Evolutionary conservation across 257 asterid genomes (phyloP).

Genomic region (Linaria vulgaris): DNA sequence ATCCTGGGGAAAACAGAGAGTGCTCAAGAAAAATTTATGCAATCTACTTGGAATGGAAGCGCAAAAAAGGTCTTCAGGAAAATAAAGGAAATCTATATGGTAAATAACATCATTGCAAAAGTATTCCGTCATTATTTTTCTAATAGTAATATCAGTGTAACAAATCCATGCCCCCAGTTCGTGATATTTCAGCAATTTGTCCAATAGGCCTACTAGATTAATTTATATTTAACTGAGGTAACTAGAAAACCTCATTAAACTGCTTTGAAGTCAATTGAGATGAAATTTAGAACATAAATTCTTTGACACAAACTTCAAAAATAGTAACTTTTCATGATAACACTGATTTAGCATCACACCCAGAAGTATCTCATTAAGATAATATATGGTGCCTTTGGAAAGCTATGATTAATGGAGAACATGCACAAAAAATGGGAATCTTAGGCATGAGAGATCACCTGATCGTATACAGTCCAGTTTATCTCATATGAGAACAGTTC

Average conservation of each 20-base stretch:
- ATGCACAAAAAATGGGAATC: constrained; percentile 9
- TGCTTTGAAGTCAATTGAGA: constrained; percentile 2
- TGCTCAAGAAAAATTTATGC: not conserved
- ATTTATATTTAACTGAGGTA: constrained; percentile 1
- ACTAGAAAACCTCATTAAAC: not conserved
- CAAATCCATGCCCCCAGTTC: not conserved
- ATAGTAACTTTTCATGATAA: not conserved
- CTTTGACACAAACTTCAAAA: not conserved
- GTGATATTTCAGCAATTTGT: not conserved
- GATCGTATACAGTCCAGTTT: constrained; percentile 81
- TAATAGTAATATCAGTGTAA: not conserved
- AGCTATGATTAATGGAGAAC: constrained; percentile 14
- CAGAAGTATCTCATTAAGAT: not conserved
- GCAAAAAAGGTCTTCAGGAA: not conserved
- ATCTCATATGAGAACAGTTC: constrained; percentile 87
- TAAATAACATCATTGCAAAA: not conserved
- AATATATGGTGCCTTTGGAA: not conserved
- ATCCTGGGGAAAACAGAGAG: too few relatives aligned
- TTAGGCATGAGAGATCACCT: constrained; percentile 50
- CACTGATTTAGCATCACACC: not conserved
- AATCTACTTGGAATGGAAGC: not conserved
- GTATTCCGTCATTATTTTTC: too few relatives aligned
- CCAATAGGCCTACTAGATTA: not conserved
- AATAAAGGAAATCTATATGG: not conserved
- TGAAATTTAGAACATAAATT: constrained; percentile 1